Evolutionary conservation across 768 basidiomycete species (phyloP).

Genomic region (Omphalotus guepiniiformis): DNA sequence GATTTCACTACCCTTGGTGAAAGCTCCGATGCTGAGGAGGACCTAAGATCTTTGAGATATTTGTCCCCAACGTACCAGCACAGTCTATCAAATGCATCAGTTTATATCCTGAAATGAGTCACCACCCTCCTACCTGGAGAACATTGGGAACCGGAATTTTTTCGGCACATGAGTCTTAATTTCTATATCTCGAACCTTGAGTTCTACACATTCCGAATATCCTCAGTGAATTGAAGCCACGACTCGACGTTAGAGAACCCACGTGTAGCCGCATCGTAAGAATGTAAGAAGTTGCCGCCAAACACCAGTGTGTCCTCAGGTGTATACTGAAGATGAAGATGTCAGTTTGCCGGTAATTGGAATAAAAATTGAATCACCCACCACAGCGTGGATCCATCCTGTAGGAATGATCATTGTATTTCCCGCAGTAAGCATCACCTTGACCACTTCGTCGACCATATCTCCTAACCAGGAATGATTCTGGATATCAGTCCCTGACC

Average conservation of each 20-base stretch:
- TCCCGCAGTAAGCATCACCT: conserved; percentile 69
- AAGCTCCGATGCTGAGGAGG: conserved; percentile 30
- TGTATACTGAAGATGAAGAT: conserved; percentile 59
- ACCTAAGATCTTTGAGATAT: conserved; percentile 68
- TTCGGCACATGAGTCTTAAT: conserved; percentile 89
- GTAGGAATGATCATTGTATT: conserved; percentile 95
- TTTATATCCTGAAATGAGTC: too few species aligned
- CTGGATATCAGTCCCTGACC: conserved; percentile 92
- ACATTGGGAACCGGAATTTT: conserved; percentile 84
- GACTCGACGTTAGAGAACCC: conserved; percentile 24
- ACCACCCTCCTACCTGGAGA: conserved; percentile 51
- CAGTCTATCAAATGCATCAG: conserved; percentile 41
- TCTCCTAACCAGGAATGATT: conserved; percentile 89
- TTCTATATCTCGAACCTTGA: conserved; percentile 88
- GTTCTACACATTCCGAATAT: conserved; percentile 49
- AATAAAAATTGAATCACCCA: conserved; percentile 33
- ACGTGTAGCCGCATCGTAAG: conserved; percentile 86
- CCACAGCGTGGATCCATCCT: conserved; percentile 98
- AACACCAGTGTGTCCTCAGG: conserved; percentile 92
- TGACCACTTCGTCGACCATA: conserved; percentile 86
- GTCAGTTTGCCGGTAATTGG: neutral
- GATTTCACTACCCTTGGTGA: conserved; percentile 63
- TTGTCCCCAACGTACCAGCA: conserved; percentile 91
- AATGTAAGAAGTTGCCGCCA: conserved; percentile 96
- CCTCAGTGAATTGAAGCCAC: neutral